These are phyloP conservation scores for Gymnopilus junonius DNA, from an alignment of 768 basidiomycete genomes.

Conservation along the genomic window DNA sequence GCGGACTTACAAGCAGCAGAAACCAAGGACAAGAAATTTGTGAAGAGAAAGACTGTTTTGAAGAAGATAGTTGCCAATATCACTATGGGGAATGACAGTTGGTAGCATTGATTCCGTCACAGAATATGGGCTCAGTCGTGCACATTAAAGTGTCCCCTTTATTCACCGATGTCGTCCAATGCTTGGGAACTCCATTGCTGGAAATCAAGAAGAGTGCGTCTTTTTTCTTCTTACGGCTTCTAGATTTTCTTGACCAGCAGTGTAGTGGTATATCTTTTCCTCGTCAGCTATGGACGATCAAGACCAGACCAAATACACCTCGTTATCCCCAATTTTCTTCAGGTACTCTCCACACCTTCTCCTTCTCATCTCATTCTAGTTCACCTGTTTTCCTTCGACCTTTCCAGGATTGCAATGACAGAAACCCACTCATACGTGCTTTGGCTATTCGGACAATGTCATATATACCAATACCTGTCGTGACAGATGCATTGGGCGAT, in stretches of 20 bases:
- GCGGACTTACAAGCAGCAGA: slow-evolving; percentile 90
- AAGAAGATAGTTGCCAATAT: slow-evolving; percentile 99
- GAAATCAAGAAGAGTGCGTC: slow-evolving; percentile 98
- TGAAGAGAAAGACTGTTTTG: slow-evolving; percentile 90
- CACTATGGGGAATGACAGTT: slow-evolving; percentile 99
- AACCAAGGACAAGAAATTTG: slow-evolving; percentile 95
- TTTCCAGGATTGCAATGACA: slow-evolving; percentile 88
- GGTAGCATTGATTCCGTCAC: slow-evolving; percentile 44
- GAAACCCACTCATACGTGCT: slow-evolving; percentile 95
- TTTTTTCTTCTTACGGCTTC: neutral
- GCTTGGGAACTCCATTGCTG: slow-evolving; percentile 90
- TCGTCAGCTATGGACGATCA: slow-evolving; percentile 94
- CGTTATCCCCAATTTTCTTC: slow-evolving; percentile 89
- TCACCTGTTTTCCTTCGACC: slow-evolving; percentile 2
- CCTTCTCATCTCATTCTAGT: neutral
- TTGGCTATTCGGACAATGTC: slow-evolving; percentile 99
- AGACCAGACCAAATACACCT: slow-evolving; percentile 93
- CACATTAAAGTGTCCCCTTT: slow-evolving; percentile 79
- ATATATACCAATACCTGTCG: slow-evolving; percentile 91
- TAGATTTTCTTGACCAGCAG: slow-evolving; percentile 15
- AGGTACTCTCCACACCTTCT: slow-evolving; percentile 51
- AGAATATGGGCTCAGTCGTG: slow-evolving; percentile 22
- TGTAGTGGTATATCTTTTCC: slow-evolving; percentile 95
- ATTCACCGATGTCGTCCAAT: slow-evolving; percentile 95
- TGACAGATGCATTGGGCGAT: slow-evolving; percentile 84